These are phyloP conservation scores for Colletotrichum camelliae DNA, from an alignment of 2,329 filamentous ascomycete genomes.

Conservation along the genomic window DNA sequence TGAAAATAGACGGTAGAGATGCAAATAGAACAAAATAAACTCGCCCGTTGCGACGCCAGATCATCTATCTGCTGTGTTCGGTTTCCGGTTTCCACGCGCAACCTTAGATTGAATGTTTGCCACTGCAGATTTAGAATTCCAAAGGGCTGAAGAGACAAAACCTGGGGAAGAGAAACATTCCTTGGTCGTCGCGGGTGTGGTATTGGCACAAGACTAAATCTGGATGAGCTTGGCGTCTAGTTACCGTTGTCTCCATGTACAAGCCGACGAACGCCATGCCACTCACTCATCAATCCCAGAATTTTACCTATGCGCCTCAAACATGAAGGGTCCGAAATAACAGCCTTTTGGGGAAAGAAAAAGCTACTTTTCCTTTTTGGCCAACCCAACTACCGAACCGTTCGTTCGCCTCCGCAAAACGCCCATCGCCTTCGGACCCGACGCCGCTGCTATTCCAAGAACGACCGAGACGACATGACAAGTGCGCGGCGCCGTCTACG, in stretches of 20 bases:
- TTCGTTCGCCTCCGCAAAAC: not conserved
- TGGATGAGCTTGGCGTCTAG: not conserved
- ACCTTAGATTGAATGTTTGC: not conserved
- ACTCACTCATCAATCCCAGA: not conserved
- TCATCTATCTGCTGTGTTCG: not conserved
- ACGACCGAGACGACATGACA: not conserved
- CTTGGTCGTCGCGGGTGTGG: not conserved
- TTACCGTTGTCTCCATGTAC: not conserved
- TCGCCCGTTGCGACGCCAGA: not conserved
- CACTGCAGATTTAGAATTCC: not conserved
- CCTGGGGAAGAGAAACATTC: constrained; percentile 13
- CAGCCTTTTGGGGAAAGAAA: not conserved
- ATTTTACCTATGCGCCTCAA: not conserved
- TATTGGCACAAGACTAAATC: not conserved
- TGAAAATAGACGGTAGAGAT: not conserved
- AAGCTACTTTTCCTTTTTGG: not conserved
- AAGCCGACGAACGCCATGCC: not conserved
- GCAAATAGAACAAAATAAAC: not conserved
- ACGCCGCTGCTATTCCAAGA: constrained; percentile 12
- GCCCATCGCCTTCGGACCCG: not conserved
- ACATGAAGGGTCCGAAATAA: not conserved
- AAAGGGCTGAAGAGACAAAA: not conserved
- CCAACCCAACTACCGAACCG: not conserved
- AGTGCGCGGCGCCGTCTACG: not conserved
- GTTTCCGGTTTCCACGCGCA: not conserved